Evolutionary conservation across 768 basidiomycete genomes (phyloP).

Genomic region (Mrakia frigida): DNA sequence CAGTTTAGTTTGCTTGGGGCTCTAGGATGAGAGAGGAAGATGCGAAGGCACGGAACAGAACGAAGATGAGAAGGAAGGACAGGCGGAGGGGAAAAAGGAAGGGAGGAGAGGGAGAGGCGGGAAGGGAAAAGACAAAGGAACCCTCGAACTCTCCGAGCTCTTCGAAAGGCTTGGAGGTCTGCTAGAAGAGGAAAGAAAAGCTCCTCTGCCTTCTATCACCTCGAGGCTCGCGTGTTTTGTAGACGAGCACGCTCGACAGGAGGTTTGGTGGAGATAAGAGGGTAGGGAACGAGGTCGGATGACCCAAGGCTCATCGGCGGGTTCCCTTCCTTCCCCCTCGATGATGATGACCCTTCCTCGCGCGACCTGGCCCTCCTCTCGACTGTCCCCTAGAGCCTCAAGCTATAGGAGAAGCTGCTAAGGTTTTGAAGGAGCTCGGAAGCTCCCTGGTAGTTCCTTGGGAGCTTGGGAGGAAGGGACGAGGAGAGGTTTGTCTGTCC

Average conservation of each 20-base stretch:
- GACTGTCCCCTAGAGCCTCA: background rate
- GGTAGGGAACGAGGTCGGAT: constrained; percentile 4
- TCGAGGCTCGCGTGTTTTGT: background rate
- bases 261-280: background rate
- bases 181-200: background rate
- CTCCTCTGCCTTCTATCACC: background rate
- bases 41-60: no score
- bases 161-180: no score
- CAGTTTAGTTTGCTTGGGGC: background rate
- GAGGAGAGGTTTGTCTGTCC: no score
- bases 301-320: background rate
- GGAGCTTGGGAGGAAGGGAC: no score
- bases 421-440: no score
- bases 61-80: background rate
- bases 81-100: background rate
- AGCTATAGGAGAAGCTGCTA: no score
- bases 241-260: background rate
- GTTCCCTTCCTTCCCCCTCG: background rate
- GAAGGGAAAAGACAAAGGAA: background rate
- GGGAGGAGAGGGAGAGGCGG: background rate
- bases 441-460: no score
- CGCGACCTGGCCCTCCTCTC: constrained; percentile 11
- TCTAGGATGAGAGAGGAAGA: background rate
- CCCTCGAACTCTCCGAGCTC: background rate
- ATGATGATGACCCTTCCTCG: constrained; percentile 23